A percentile compares a stretch with the other conserved stretches of the same genome.
Conservation (phyloP, 2,329 filamentous ascomycete species). For the Annulohypoxylon truncatum region DNA sequence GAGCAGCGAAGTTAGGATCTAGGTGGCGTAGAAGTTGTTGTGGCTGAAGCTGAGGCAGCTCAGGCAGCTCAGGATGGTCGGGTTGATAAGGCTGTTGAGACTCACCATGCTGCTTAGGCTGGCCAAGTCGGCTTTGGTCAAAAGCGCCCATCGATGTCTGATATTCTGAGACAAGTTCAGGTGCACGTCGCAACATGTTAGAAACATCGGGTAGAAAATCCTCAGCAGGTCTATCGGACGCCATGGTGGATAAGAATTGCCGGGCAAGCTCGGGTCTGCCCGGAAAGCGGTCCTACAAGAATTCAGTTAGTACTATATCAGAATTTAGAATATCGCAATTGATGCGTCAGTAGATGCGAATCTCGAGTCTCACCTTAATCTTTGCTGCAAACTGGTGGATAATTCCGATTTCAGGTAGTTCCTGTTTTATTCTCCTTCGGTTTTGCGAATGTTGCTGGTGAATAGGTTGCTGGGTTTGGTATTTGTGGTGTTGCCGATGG, state of each 20-base stretch:
- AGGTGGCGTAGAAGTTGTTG: background rate
- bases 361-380: conserved; percentile 7
- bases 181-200: conserved; percentile 17
- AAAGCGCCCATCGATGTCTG: background rate
- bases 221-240: background rate
- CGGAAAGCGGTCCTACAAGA: conserved; percentile 19
- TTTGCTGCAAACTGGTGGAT: background rate
- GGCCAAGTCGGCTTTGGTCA: conserved; percentile 1
- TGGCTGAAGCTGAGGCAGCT: background rate
- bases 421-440: background rate
- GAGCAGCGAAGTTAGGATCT: background rate
- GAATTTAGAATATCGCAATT: background rate
- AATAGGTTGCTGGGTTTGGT: background rate
- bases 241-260: conserved; percentile 13
- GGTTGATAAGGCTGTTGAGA: background rate
- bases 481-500: background rate
- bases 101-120: background rate
- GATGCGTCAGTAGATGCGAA: background rate
- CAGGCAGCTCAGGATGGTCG: background rate
- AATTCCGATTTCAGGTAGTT: background rate
- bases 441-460: background rate
- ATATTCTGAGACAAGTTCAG: conserved; percentile 13
- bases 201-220: conserved; percentile 7
- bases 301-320: conserved; percentile 15
- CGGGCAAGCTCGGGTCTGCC: conserved; percentile 9